Evolutionary conservation across 2,329 filamentous ascomycete species (phyloP), one percentile per base, ranked within the genome.

Genomic region (Hyphodiscus sp.): DNA sequence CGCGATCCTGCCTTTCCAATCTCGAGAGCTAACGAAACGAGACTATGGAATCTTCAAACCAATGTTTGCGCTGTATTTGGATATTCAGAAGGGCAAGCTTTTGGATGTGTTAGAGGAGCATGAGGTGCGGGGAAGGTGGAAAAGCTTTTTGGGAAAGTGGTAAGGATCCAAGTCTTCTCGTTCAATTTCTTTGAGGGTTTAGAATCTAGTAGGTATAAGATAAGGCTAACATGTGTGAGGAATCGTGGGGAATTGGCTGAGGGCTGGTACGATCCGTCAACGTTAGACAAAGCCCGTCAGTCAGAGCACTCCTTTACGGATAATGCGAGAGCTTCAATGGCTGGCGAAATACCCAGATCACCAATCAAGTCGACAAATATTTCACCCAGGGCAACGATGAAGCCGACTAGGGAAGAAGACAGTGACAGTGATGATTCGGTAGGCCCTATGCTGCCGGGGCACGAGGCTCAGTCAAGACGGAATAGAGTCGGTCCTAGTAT

Each of bases 61-160:
- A 0, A 74, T 96, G 55, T 89, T 96, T 58, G 88, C 85, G 16
- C 81, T 88, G 47, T 97, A 96, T 63, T 78, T 97, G 23, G 87
- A 91, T 62, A 80, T 96, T 33, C 92, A 97, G 70, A 96, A 96
- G 72, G 77, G 83, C 41, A 78, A 87, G 42, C 73, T 85, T 50
- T 73, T 95, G 1, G 76, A 83, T 18, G 78, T 81, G 10, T 75
- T 97, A 61, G 79, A 83, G 52, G 85, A 89, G 58, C 78, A 80
- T n/a, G 91, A 96, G 68, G 71, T 84, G 0, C 86, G 79, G 59
- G 91, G 91, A 1, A 76, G 92, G 52, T 99, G 92, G 91, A 96
- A 96, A 77, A 92, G 90, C 68, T 99, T 97, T 65, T 69, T 92
- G 13, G 77, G 80, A 3, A 92, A 91, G 76, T 99, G 94, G 92